Evolutionary conservation across 495 filamentous ascomycete species (phyloP).

Genomic region (Penicillium crystallinum): DNA sequence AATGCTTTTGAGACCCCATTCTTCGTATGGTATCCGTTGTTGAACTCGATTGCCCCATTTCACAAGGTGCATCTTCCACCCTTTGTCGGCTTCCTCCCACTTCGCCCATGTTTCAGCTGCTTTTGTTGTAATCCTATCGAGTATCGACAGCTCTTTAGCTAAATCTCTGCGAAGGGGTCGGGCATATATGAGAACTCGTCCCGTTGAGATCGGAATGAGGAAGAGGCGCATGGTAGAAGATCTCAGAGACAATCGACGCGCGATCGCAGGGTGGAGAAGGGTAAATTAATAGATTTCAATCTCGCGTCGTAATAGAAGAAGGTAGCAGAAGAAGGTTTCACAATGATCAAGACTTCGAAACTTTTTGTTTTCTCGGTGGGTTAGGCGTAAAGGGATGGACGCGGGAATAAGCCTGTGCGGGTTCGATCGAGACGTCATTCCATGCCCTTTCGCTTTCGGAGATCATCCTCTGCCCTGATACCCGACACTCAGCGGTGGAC

Average conservation of each 20-base stretch:
- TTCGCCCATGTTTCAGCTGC: conserved; percentile 69
- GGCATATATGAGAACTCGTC: conserved; percentile 89
- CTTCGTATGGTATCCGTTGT: conserved; percentile 85
- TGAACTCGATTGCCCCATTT: conserved; percentile 80
- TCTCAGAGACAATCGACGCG: neutral
- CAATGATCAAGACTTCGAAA: neutral
- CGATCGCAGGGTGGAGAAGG: neutral
- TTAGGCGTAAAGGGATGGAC: neutral
- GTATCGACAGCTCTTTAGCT: conserved; percentile 44
- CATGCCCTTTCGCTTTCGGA: conserved; percentile 5
- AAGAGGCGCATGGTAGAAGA: conserved; percentile 75
- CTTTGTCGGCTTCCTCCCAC: conserved; percentile 79
- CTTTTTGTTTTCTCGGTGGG: neutral
- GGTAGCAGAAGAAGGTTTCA: neutral
- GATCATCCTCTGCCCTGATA: neutral
- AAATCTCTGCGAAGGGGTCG: conserved; percentile 56
- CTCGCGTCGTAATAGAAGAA: neutral
- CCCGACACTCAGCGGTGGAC: neutral
- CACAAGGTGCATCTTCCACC: conserved; percentile 84
- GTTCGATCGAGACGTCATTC: conserved; percentile 30
- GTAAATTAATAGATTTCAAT: neutral
- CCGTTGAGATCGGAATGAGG: conserved; percentile 88
- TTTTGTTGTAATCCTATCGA: conserved; percentile 62
- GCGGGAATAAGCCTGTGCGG: conserved; percentile 5
- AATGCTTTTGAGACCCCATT: conserved; percentile 96